These are phyloP conservation scores for Zymoseptoria brevis DNA, from an alignment of 2,329 filamentous ascomycete species.

Conservation along the genomic window DNA sequence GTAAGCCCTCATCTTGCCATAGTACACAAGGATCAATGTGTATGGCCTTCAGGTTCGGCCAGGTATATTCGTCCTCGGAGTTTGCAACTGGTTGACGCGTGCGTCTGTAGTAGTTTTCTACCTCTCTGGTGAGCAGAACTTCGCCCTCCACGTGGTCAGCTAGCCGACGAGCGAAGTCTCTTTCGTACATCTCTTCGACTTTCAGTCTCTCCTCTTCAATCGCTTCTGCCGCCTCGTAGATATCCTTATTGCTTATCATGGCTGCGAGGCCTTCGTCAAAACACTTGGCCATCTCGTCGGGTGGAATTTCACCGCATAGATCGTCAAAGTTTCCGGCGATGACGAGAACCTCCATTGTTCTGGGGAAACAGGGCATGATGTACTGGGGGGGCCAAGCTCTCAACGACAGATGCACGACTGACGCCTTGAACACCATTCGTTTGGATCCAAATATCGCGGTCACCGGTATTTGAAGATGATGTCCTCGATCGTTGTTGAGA, in stretches of 20 bases:
- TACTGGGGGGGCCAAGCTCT: not conserved
- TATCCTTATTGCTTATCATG: not conserved
- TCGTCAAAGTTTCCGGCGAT: not conserved
- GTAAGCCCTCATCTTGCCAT: not conserved
- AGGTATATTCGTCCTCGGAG: not conserved
- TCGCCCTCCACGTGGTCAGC: no score
- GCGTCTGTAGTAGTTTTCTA: not conserved
- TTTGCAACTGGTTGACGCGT: not conserved
- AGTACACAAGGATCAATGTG: not conserved
- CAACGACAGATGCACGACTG: not conserved
- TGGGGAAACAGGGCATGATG: not conserved
- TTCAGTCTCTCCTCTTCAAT: not conserved
- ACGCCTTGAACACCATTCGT: not conserved
- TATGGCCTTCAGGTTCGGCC: not conserved
- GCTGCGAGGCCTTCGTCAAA: not conserved
- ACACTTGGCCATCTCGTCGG: not conserved
- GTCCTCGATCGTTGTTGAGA: not conserved
- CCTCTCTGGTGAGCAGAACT: not conserved
- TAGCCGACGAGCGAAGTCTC: not conserved
- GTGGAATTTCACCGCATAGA: not conserved
- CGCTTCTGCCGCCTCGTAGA: not conserved
- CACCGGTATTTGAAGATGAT: not conserved
- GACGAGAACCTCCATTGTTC: not conserved
- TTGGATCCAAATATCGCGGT: not conserved
- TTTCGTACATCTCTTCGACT: not conserved